Evolutionary conservation across 2,329 filamentous ascomycete species (phyloP).

Genomic region (Ceratocystiopsis minuta): DNA sequence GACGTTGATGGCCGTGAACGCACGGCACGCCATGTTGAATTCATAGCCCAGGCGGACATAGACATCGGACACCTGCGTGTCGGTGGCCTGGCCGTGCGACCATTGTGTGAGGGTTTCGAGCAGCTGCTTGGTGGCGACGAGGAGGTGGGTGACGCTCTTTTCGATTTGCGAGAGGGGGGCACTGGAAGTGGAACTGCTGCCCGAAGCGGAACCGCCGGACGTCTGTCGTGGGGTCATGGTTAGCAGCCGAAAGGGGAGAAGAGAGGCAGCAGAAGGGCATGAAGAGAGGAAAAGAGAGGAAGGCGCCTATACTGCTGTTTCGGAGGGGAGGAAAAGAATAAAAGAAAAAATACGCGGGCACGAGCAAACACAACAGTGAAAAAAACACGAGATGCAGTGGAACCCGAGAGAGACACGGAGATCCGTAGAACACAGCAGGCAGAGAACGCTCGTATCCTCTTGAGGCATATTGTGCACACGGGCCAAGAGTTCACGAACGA

Average conservation of each 20-base stretch:
- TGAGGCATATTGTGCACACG: no score
- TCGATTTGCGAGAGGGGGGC: constrained; percentile 86
- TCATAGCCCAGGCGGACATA: constrained; percentile 96
- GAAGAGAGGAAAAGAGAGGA: no score
- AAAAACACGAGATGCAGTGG: no score
- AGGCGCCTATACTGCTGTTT: no score
- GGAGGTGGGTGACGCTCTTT: constrained; percentile 93
- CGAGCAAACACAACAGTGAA: no score
- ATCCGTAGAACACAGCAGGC: no score
- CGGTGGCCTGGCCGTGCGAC: constrained; percentile 82
- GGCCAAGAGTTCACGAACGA: no score
- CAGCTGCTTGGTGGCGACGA: constrained; percentile 94
- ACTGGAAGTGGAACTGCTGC: constrained; percentile 21
- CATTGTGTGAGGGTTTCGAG: constrained; percentile 95
- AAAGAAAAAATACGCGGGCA: no score
- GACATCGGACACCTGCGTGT: constrained; percentile 92
- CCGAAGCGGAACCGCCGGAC: no score
- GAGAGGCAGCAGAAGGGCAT: neutral
- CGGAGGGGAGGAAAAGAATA: no score
- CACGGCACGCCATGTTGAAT: constrained; percentile 96
- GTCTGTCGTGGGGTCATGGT: constrained; percentile 4
- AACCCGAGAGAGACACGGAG: no score
- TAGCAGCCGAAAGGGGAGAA: neutral
- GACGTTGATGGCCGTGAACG: constrained; percentile 92
- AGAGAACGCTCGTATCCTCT: no score